Base-by-base conservation (phyloP, 2,329 filamentous ascomycete species). In the Colletotrichum camelliae region DNA sequence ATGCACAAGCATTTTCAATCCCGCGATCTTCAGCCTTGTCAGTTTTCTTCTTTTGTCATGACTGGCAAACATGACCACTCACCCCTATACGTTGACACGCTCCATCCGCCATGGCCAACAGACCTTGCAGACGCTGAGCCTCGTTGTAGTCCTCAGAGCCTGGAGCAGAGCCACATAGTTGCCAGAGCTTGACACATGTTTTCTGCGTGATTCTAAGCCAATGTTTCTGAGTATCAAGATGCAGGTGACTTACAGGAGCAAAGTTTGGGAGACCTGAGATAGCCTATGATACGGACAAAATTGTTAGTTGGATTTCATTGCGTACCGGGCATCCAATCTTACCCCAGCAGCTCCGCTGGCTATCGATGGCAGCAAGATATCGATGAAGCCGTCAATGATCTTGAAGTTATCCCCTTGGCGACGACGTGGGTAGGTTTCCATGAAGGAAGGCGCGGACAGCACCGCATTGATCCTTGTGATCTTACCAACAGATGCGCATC, bases 11-110 rank as follows among this genome's bases (percentile, higher is more conserved):
- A 52, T 52, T 52, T 52, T 48, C 10, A 48, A 4, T 10, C 43
- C 43, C 5, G 43, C 10, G n/a, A 52, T 52, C 43, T 52, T 13
- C 43, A 6, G 6, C 4, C 43, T 52, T 21, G n/a, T 52, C n/a
- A 52, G 43, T 21, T 0, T 24, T 52, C n/a, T 21, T 52, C n/a
- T 21, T 52, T 10, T 0, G 16, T 52, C 43, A 7, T 21, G n/a
- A 52, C 43, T 52, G 10, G 0, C 7, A 0, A 52, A n/a, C 0
- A 7, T 0, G n/a, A 24, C 13, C 5, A 21, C 43, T 52, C n/a
- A 52, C 43, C 1, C 43, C 43, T 21, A 52, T 52, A 16, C 43
- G n/a, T 24, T 52, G 43, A 21, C 43, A 52, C 10, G n/a, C 43
- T 52, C 43, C 43, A 52, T 52, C 43, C 0, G 43, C 43, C 43